phyloP scores from a whole-genome alignment of 2,329 filamentous ascomycete species.

The Botrytis squamosa region DNA sequence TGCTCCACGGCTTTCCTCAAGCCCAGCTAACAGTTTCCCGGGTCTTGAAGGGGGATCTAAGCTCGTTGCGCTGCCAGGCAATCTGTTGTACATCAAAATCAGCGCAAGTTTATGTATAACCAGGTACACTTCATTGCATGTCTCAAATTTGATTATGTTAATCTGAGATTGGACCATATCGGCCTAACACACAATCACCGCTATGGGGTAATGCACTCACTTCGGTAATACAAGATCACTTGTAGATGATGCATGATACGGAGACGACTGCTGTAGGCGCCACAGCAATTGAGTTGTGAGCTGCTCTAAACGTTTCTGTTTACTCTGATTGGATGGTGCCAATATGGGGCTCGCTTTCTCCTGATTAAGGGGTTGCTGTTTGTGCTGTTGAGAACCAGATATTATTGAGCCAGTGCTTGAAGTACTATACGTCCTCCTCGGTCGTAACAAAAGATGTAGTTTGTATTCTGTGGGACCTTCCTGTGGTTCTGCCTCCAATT shows the following conservation, averaged over 20 bases:
- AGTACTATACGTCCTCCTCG: constrained; percentile 69
- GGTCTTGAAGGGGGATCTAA: constrained; percentile 49
- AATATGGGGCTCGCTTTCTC: constrained; percentile 26
- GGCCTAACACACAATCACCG: neutral
- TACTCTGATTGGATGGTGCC: constrained; percentile 55
- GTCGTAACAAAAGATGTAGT: constrained; percentile 80
- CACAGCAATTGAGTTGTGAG: constrained; percentile 93
- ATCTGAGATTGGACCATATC: neutral
- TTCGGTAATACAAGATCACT: constrained; percentile 72
- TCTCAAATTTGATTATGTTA: neutral
- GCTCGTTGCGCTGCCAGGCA: constrained; percentile 63
- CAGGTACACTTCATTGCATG: neutral
- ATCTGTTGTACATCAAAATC: constrained; percentile 25
- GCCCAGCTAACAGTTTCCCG: constrained; percentile 66
- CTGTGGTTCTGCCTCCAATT: constrained; percentile 85
- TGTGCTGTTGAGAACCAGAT: constrained; percentile 37
- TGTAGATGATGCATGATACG: constrained; percentile 79
- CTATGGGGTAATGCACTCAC: constrained; percentile 15
- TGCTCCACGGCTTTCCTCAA: constrained; percentile 91
- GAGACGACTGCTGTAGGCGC: constrained; percentile 91
- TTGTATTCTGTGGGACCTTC: constrained; percentile 97
- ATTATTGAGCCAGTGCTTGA: constrained; percentile 64
- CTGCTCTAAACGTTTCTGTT: constrained; percentile 83
- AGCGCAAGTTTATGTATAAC: neutral
- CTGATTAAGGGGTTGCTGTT: constrained; percentile 28